A percentile compares a stretch with the other conserved stretches of the same genome.
Conservation (phyloP, 73 alveolate genomes). For the Blepharisma japonicum region DNA sequence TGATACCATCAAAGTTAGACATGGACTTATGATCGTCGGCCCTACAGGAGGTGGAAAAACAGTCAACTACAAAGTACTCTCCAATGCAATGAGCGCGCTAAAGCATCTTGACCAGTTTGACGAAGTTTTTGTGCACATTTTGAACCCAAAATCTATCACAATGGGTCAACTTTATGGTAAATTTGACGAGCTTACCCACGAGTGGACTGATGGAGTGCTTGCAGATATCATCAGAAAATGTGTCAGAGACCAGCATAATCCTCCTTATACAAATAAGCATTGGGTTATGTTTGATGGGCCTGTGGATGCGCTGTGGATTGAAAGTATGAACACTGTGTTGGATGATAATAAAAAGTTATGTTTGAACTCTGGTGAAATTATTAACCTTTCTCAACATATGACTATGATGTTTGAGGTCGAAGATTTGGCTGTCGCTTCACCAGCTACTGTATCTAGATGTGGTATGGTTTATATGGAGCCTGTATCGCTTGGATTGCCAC, state of each 20-base stretch:
- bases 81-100: conserved; percentile 77
- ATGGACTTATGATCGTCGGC: conserved; percentile 99
- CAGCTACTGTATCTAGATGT: conserved; percentile 99
- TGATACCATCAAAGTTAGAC: conserved; percentile 99
- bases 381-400: conserved; percentile 94
- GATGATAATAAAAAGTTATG: conserved; percentile 99
- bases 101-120: conserved; percentile 22
- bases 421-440: conserved; percentile 98
- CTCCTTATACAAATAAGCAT: conserved; percentile 77
- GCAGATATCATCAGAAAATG: conserved; percentile 67
- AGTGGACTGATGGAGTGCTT: conserved; percentile 98
- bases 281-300: conserved; percentile 99
- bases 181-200: conserved; percentile 95
- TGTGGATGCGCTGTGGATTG: conserved; percentile 99
- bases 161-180: conserved; percentile 96
- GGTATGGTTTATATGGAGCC: conserved; percentile 99
- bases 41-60: conserved; percentile 99
- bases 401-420: conserved; percentile 98
- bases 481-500: conserved; percentile 83
- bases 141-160: conserved; percentile 98
- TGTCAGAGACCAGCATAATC: conserved; percentile 44
- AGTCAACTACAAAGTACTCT: conserved; percentile 89
- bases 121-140: conserved; percentile 57
- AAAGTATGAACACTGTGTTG: conserved; percentile 97
- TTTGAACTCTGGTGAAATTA: conserved; percentile 90